Conservation (phyloP, 306 rosid genomes). For the Acacia confusa region DNA sequence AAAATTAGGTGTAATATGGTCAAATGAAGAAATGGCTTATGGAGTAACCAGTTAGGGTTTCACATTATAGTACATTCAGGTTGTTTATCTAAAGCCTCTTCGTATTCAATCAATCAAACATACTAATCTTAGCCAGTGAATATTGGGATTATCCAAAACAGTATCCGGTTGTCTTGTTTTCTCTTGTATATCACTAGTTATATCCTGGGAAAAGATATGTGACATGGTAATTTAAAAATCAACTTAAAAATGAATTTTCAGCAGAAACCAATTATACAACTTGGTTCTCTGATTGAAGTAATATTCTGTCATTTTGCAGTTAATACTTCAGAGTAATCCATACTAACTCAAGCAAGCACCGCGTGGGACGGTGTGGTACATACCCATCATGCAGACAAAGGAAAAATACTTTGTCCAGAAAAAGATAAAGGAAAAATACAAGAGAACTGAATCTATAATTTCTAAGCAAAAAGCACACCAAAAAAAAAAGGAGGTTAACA, state of each 20-base stretch:
- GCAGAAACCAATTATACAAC: neutral
- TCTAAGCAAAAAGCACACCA: neutral
- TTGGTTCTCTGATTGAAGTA: neutral
- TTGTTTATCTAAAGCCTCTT: neutral
- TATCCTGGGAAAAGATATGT: neutral
- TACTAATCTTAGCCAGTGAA: neutral
- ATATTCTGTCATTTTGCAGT: neutral
- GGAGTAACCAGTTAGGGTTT: neutral
- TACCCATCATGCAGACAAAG: neutral
- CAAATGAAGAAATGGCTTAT: neutral
- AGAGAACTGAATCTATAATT: neutral
- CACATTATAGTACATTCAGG: neutral
- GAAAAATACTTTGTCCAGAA: neutral
- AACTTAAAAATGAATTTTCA: slow-evolving; percentile 1
- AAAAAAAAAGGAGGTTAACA: neutral
- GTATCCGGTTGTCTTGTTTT: neutral
- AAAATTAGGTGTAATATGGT: neutral
- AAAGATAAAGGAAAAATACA: neutral
- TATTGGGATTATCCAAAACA: neutral
- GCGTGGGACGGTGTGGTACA: neutral
- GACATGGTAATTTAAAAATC: neutral
- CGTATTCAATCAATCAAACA: neutral
- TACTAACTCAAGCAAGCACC: neutral
- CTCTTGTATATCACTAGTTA: neutral
- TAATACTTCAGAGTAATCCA: slow-evolving; percentile 6